A percentile compares a stretch with the other conserved stretches of the same genome.
Evolutionary conservation across 176 grass and related monocot genomes (phyloP).

Genomic region (Elymus sibiricus): DNA sequence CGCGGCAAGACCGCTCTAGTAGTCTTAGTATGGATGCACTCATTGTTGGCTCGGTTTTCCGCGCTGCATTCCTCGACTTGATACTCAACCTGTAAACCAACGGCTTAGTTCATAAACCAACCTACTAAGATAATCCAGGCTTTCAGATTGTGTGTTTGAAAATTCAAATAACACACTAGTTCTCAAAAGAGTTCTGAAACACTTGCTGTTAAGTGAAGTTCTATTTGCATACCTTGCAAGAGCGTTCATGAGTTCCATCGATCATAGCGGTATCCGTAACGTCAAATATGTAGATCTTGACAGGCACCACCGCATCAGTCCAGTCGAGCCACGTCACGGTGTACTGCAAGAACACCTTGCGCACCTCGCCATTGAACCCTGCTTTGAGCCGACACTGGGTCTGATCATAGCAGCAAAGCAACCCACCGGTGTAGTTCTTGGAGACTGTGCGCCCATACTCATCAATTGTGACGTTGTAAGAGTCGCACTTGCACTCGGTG

Average conservation of each 20-base stretch:
- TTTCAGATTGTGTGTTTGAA: neutral
- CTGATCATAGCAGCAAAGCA: conserved; percentile 71
- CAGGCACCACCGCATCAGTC: conserved; percentile 48
- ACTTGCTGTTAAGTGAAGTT: neutral
- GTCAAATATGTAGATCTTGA: conserved; percentile 85
- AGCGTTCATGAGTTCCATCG: neutral
- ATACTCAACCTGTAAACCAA: conserved; percentile 65
- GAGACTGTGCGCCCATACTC: conserved; percentile 38
- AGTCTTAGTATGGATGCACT: conserved; percentile 45
- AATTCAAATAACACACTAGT: neutral
- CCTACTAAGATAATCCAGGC: neutral
- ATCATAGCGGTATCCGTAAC: conserved; percentile 38
- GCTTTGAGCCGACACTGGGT: conserved; percentile 47
- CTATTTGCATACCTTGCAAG: conserved; percentile 56
- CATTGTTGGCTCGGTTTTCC: conserved; percentile 33
- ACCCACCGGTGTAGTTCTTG: conserved; percentile 48
- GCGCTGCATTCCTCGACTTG: conserved; percentile 57
- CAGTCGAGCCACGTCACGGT: conserved; percentile 69
- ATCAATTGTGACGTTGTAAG: conserved; percentile 71
- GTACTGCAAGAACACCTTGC: conserved; percentile 71
- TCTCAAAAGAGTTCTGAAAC: neutral
- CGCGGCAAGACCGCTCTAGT: conserved; percentile 45
- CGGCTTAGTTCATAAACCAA: neutral
- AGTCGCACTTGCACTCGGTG: conserved; percentile 79
- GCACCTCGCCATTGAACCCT: conserved; percentile 23